Conservation (phyloP, 176 grass and related monocot species). For the Phoenix dactylifera region DNA sequence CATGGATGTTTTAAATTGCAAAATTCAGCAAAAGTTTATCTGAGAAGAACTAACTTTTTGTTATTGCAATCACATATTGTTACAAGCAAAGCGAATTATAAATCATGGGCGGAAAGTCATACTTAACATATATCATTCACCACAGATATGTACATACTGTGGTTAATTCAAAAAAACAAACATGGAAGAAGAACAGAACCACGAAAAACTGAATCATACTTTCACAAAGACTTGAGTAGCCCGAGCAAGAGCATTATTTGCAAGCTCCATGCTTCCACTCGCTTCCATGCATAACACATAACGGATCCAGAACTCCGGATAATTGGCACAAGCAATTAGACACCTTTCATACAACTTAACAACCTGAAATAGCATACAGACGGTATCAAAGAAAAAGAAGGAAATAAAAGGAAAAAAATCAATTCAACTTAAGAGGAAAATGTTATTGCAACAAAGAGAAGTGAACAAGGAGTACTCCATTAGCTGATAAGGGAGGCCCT, state of each 20-base stretch:
- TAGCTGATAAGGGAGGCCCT: constrained; percentile 93
- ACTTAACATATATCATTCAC: no score
- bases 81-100: no score
- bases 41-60: no score
- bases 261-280: constrained; percentile 81
- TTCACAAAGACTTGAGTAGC: constrained; percentile 98
- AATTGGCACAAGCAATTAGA: constrained; percentile 90
- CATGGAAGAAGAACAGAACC: no score
- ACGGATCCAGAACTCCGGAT: constrained; percentile 96
- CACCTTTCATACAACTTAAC: constrained; percentile 98
- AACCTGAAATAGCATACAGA: constrained; percentile 66
- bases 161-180: constrained; percentile 3
- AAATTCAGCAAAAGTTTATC: no score
- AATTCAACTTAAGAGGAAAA: constrained; percentile 20
- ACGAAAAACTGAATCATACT: constrained; percentile 28
- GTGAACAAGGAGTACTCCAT: constrained; percentile 95
- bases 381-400: constrained; percentile 21
- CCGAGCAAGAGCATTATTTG: constrained; percentile 91
- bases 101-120: no score
- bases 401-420: constrained; percentile 8
- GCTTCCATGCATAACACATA: constrained; percentile 91
- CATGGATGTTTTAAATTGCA: no score
- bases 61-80: no score
- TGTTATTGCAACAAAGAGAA: constrained; percentile 60
- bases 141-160: no score